Percentiles rank a stretch among this genome's conserved stretches.
These are phyloP conservation scores for Podaxis mareebaensis DNA, from an alignment of 768 basidiomycete genomes.

Conservation along the genomic window DNA sequence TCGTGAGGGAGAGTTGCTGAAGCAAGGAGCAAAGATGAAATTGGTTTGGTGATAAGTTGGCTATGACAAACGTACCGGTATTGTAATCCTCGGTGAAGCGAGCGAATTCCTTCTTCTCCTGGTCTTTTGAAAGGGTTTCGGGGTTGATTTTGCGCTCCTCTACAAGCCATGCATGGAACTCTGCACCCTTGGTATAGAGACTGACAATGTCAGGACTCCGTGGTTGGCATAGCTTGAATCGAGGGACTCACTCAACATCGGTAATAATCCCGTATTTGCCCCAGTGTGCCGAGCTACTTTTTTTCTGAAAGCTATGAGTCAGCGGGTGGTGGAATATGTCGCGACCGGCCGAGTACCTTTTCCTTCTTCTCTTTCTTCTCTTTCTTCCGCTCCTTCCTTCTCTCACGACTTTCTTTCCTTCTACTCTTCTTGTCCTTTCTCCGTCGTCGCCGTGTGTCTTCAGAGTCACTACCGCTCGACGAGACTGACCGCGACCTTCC, in stretches of 20 bases:
- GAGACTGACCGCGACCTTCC: conserved; percentile 41
- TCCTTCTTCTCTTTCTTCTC: conserved; percentile 71
- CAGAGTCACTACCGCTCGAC: conserved; percentile 29
- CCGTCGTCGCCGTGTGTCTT: conserved; percentile 42
- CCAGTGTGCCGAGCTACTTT: conserved; percentile 70
- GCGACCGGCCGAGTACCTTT: conserved; percentile 26
- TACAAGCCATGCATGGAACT: conserved; percentile 91
- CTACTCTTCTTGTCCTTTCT: conserved; percentile 51
- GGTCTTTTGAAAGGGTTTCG: conserved; percentile 84
- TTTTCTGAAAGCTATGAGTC: conserved; percentile 40
- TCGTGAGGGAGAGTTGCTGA: conserved; percentile 87
- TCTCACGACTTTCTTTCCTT: conserved; percentile 44
- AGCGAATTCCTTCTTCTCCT: conserved; percentile 82
- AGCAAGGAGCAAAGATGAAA: background rate
- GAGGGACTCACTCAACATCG: conserved; percentile 72
- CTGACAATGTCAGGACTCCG: conserved; percentile 37
- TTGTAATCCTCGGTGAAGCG: conserved; percentile 84
- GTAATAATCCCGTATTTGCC: conserved; percentile 88
- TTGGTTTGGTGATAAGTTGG: background rate
- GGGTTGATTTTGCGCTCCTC: conserved; percentile 93
- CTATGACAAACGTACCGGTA: conserved; percentile 51
- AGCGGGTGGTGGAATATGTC: conserved; percentile 3
- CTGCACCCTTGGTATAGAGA: conserved; percentile 78
- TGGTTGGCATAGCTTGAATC: background rate
- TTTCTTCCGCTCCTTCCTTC: conserved; percentile 32